Evolutionary conservation across 1,284 basidiomycete genomes (phyloP), one percentile per base, ranked within the genome.

Genomic region (Rhodotorula sp.): DNA sequence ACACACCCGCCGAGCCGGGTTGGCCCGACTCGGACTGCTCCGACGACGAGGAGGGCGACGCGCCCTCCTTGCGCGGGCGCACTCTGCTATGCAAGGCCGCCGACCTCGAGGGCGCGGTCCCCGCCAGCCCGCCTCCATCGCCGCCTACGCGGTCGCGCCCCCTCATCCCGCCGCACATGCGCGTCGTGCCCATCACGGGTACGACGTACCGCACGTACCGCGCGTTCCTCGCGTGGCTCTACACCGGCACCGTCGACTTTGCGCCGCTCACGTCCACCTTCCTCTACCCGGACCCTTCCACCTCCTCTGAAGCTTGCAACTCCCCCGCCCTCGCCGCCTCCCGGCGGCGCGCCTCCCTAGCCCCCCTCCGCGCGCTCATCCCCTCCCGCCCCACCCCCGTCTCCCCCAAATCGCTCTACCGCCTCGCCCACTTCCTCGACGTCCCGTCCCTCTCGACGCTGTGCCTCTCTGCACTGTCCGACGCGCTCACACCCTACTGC

Each of bases 401-500:
- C 60, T 73, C 66, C 0, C 69, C 72, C 7, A 68, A 66, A 29
- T 62, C 69, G 6, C 32, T 73, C 15, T 73, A 68, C 57, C 55
- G 56, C 32, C 69, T 73, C 50, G 60, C 72, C 1, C 69, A 73
- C 39, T 70, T 70, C 58, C 72, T 71, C 34, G 67, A 68, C 41
- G 61, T 69, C 22, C 61, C 54, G 3, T 17, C 54, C 1, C 59
- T 67, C 44, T 19, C 32, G 7, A 3, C 29, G 0, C 51, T 58
- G 44, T 53, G 64, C 12, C 61, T 74, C 51, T 39, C 56, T 1
- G 69, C 61, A 21, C 37, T 71, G 25, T 12, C 44, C 3, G 34
- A 36, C 10, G 25, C 36, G 8, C 48, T 74, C 22, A 58, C 60
- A 2, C 27, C 27, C 46, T 53, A 57, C 5, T 67, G 60, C 48